Conservation (phyloP, 2,329 filamentous ascomycete genomes). For the Knufia fluminis region DNA sequence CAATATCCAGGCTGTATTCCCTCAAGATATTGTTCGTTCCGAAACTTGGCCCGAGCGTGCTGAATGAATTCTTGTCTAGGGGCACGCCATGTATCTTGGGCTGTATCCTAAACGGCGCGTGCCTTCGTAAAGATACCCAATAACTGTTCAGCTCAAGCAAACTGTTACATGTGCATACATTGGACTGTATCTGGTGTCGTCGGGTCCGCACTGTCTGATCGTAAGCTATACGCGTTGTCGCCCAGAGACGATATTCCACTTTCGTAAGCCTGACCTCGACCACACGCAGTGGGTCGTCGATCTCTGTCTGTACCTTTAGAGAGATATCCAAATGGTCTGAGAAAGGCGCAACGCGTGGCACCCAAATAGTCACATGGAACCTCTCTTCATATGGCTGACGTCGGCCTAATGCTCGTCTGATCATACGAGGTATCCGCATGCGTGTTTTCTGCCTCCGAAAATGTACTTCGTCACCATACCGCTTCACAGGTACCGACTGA, state of each 20-base stretch:
- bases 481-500: background rate
- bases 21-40: constrained; percentile 4
- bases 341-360: constrained; percentile 5
- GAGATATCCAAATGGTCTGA: constrained; percentile 8
- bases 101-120: constrained; percentile 9
- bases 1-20: constrained; percentile 9
- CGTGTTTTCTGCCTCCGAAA: background rate
- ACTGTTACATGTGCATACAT: background rate
- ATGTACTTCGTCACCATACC: background rate
- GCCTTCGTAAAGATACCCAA: constrained; percentile 1
- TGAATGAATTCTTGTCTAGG: constrained; percentile 6
- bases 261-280: constrained; percentile 1
- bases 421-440: background rate
- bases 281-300: background rate
- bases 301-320: background rate
- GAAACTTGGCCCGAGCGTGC: constrained; percentile 5
- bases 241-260: constrained; percentile 8
- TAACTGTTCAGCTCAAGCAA: background rate
- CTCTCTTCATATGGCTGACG: background rate
- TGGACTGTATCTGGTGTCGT: background rate
- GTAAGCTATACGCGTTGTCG: background rate
- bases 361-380: constrained; percentile 2
- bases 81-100: constrained; percentile 3
- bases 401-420: background rate
- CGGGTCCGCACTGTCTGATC: background rate